Evolutionary conservation across 768 basidiomycete genomes (phyloP).

Genomic region (Xerocomellus amylosporus): DNA sequence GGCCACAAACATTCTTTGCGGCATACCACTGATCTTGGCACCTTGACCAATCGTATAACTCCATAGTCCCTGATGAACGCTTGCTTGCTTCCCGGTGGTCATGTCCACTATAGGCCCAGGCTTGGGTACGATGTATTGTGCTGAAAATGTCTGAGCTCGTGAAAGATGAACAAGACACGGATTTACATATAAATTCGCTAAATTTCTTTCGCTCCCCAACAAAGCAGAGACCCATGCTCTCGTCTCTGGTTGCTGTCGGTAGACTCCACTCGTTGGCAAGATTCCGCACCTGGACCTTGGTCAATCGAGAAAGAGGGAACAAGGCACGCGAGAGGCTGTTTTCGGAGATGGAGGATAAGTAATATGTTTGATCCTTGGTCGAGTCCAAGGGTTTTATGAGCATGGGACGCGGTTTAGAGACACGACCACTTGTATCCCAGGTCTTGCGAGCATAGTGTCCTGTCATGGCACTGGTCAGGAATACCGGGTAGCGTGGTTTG

Average conservation of each 20-base stretch:
- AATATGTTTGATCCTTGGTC: conserved; percentile 90
- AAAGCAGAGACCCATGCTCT: conserved; percentile 96
- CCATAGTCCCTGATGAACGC: conserved; percentile 75
- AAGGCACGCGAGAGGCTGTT: conserved; percentile 60
- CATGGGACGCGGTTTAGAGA: conserved; percentile 40
- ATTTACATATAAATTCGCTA: conserved; percentile 66
- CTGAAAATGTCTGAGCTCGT: conserved; percentile 37
- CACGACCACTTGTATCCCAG: conserved; percentile 36
- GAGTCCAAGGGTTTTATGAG: conserved; percentile 55
- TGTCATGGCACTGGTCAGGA: conserved; percentile 22
- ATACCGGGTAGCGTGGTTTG: neutral
- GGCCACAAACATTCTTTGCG: conserved; percentile 66
- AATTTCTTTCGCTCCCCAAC: conserved; percentile 80
- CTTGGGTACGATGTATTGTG: conserved; percentile 68
- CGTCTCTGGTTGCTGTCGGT: conserved; percentile 70
- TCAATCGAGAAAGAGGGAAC: conserved; percentile 70
- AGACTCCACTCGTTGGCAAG: conserved; percentile 62
- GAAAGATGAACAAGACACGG: neutral
- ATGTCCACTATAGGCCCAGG: conserved; percentile 69
- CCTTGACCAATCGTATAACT: conserved; percentile 84
- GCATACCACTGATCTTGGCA: conserved; percentile 61
- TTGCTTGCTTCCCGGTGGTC: conserved; percentile 51
- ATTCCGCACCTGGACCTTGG: conserved; percentile 69
- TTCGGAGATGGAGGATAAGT: conserved; percentile 77
- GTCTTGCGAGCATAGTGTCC: conserved; percentile 85